phyloP scores from a whole-genome alignment of 768 basidiomycete genomes.

The Coprinopsis sp. region DNA sequence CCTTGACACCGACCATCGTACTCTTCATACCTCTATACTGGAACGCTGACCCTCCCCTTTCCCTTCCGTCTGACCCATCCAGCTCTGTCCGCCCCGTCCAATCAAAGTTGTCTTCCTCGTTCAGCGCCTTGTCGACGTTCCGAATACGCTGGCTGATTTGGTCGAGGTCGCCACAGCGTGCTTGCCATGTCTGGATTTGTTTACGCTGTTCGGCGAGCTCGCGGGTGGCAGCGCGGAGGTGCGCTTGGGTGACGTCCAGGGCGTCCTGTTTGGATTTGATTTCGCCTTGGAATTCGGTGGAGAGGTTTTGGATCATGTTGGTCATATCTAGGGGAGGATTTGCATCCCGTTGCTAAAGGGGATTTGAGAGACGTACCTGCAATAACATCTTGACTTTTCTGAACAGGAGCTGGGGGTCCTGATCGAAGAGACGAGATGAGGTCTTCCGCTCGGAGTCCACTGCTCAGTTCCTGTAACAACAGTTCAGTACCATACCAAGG shows the following conservation, averaged over 20 bases:
- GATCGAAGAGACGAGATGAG: constrained; percentile 69
- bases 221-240: constrained; percentile 84
- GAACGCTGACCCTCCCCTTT: constrained; percentile 59
- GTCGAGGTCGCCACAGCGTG: constrained; percentile 71
- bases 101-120: constrained; percentile 78
- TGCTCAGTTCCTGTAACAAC: constrained; percentile 55
- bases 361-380: constrained; percentile 42
- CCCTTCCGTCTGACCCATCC: constrained; percentile 34
- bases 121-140: constrained; percentile 77
- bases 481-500: neutral
- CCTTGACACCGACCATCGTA: constrained; percentile 60
- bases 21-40: constrained; percentile 62
- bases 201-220: constrained; percentile 88
- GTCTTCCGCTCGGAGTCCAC: constrained; percentile 72
- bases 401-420: constrained; percentile 70
- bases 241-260: constrained; percentile 82
- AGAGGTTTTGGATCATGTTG: constrained; percentile 73
- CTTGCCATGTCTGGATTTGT: constrained; percentile 75
- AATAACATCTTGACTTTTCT: constrained; percentile 87
- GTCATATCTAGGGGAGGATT: constrained; percentile 64
- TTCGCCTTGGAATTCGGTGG: constrained; percentile 76
- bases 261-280: constrained; percentile 82
- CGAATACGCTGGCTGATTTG: constrained; percentile 73
- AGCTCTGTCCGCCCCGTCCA: constrained; percentile 76
- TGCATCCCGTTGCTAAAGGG: neutral